These are phyloP conservation scores for Trametes punicea DNA, from an alignment of 768 basidiomycete genomes.

Conservation along the genomic window DNA sequence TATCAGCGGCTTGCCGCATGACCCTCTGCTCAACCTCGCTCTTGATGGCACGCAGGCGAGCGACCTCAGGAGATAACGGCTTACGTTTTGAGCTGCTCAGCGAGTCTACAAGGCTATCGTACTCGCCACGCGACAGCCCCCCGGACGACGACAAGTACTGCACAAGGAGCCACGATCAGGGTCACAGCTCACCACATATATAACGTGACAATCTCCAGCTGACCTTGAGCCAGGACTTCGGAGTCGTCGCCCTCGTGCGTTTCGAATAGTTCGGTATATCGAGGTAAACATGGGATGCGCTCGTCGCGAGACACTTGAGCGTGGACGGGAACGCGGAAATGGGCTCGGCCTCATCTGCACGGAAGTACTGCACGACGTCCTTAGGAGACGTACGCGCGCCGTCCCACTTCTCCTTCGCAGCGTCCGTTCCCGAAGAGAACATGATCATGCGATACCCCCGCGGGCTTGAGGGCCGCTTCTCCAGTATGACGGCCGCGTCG, in stretches of 20 bases:
- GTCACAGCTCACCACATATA: no score
- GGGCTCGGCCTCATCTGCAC: constrained; percentile 69
- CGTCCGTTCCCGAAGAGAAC: constrained; percentile 74
- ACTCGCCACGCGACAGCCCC: constrained; percentile 38
- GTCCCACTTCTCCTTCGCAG: constrained; percentile 86
- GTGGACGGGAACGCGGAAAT: constrained; percentile 54
- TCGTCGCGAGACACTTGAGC: constrained; percentile 47
- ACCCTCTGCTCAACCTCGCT: constrained; percentile 70
- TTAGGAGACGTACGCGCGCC: constrained; percentile 75
- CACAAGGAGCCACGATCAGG: not conserved
- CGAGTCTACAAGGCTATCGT: constrained; percentile 53
- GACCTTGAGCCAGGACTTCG: constrained; percentile 55
- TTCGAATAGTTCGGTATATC: constrained; percentile 31
- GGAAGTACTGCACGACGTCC: constrained; percentile 65
- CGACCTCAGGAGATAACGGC: constrained; percentile 66
- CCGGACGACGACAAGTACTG: constrained; percentile 25
- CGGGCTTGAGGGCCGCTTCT: constrained; percentile 58
- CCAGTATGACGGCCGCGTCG: constrained; percentile 83
- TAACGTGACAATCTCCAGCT: no score
- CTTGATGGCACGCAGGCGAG: constrained; percentile 73
- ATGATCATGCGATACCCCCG: constrained; percentile 85
- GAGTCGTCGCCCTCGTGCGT: constrained; percentile 28
- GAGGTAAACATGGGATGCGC: constrained; percentile 35
- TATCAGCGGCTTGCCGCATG: constrained; percentile 83
- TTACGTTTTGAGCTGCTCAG: constrained; percentile 44